A percentile compares a stretch with the other conserved stretches of the same genome.
phyloP scores from a whole-genome alignment of 768 basidiomycete genomes.

The Fibroporia radiculosa region DNA sequence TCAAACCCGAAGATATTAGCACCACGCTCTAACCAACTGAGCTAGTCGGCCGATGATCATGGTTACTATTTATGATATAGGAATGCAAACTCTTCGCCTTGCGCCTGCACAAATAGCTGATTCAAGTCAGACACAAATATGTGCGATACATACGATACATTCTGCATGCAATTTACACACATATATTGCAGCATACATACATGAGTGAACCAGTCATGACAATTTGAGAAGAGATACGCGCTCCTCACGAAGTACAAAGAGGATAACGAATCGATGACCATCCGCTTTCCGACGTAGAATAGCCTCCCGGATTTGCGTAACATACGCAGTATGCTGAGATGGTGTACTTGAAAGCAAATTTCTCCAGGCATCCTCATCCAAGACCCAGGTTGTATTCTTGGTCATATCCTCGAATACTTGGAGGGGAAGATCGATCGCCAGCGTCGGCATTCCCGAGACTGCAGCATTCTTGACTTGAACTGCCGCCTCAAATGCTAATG shows the following conservation, averaged over 20 bases:
- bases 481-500: conserved; percentile 57
- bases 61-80: no score
- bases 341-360: conserved; percentile 47
- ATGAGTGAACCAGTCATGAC: neutral
- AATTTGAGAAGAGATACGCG: conserved; percentile 53
- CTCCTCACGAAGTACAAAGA: conserved; percentile 66
- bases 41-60: conserved; percentile 66
- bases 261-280: conserved; percentile 51
- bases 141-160: no score
- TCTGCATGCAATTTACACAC: no score
- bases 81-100: no score
- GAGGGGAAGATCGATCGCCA: conserved; percentile 65
- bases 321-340: conserved; percentile 51
- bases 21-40: conserved; percentile 93
- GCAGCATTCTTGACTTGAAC: conserved; percentile 51
- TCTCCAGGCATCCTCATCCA: conserved; percentile 74
- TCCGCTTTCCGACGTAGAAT: conserved; percentile 54
- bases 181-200: conserved; percentile 3
- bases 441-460: conserved; percentile 46
- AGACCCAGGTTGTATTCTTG: conserved; percentile 52
- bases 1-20: conserved; percentile 57
- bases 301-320: conserved; percentile 60
- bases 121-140: no score
- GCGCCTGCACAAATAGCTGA: no score
- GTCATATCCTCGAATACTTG: conserved; percentile 57